Base-by-base conservation (phyloP, 2,329 filamentous ascomycete species). In the Phaeophleospora eucalypticola region DNA sequence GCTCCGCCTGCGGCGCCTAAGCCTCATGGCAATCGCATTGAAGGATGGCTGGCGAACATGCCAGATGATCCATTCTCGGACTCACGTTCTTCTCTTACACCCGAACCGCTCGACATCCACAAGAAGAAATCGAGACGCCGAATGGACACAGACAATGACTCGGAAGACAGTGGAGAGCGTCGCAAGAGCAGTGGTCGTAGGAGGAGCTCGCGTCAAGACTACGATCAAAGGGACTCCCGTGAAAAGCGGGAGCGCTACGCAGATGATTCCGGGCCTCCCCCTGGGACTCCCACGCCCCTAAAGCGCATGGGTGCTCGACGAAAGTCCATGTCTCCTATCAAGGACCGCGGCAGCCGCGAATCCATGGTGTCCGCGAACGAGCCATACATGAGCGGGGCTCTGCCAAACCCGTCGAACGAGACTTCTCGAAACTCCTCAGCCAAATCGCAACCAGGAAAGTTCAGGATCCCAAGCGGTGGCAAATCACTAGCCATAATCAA, bases 401-500 rank as follows among this genome's bases (percentile, higher is more conserved):
- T 56, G 4, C 44, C 44, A 6, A 45, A 40, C 19, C 29, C 48
- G 10, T 36, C 35, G 14, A 35, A 43, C n/a, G 44, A 45, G n/a
- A 46, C 34, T 16, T 48, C 43, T 33, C 46, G 52, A 20, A 36
- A 33, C 4, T 27, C 46, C 24, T 53, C 54, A 9, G 29, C 46
- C 34, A 46, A 36, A 15, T 33, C 45, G 36, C 46, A 54, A n/a
- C 21, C 39, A 9, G 49, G 44, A 19, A 45, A 32, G 10, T 43
- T 37, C 29, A 46, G 51, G 6, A 51, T 45, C 16, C 77, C 79
- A 3, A 73, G 70, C 9, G 77, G 73, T 20, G 77, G 77, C n/a
- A 70, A 78, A 54, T 69, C 71, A 49, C 67, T 82, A 2, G 80
- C 79, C 6, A 81, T 79, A 0, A 81, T 82, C 49, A 75, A 71